phyloP scores from a whole-genome alignment of 495 filamentous ascomycete species.

The Daldinia loculata region DNA sequence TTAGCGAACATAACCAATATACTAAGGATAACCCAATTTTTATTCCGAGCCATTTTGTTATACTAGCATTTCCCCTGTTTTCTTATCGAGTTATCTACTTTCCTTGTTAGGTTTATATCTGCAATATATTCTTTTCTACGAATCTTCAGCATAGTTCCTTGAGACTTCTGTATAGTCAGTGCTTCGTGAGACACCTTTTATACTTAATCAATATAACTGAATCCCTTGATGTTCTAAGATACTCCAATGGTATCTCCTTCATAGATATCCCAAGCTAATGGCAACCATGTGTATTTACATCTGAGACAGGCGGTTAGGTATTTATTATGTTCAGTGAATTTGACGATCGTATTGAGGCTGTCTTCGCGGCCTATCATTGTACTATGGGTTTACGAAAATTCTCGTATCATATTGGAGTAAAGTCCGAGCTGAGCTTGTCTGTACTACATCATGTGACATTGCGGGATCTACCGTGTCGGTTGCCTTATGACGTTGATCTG shows the following conservation, averaged over 20 bases:
- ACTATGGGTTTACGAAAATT: constrained; percentile 1
- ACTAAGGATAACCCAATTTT: not conserved
- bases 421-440: not conserved
- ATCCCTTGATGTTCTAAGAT: too few species aligned
- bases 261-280: not conserved
- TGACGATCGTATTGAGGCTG: not conserved
- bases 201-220: too few species aligned
- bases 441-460: too few species aligned
- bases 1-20: not conserved
- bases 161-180: too few species aligned
- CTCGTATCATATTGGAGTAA: constrained; percentile 4
- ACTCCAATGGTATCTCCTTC: not conserved
- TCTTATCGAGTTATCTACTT: not conserved
- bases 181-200: too few species aligned
- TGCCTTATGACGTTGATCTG: not conserved
- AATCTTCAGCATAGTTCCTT: not conserved
- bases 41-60: not conserved
- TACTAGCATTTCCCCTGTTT: not conserved
- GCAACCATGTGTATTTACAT: not conserved
- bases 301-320: not conserved
- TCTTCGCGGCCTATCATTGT: not conserved
- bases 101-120: too few species aligned
- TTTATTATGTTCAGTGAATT: not conserved
- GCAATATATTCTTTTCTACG: not conserved
- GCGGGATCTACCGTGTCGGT: too few species aligned